Conservation (phyloP, 2,329 filamentous ascomycete genomes). For the Scytalidium sp. region DNA sequence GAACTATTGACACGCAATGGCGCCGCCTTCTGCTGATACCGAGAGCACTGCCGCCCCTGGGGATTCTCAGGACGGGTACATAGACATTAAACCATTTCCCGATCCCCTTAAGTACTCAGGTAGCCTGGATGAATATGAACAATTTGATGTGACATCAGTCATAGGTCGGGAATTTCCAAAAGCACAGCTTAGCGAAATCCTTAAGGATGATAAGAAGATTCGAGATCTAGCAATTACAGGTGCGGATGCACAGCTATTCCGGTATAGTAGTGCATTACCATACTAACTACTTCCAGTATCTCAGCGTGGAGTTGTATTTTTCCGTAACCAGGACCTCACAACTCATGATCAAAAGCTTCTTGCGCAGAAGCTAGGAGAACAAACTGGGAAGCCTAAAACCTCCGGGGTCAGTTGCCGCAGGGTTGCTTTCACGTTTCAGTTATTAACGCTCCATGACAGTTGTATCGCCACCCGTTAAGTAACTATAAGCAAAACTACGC, state of each 20-base stretch:
- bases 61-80: too few relatives aligned
- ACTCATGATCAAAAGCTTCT: slow-evolving; percentile 50
- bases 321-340: slow-evolving; percentile 47
- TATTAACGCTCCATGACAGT: slow-evolving; percentile 15
- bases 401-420: slow-evolving; percentile 26
- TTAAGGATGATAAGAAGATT: slow-evolving; percentile 28
- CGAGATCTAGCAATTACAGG: slow-evolving; percentile 29
- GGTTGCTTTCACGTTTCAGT: background rate
- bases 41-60: too few relatives aligned
- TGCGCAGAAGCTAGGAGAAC: slow-evolving; percentile 43
- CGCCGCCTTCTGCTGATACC: too few relatives aligned
- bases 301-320: slow-evolving; percentile 51
- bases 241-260: slow-evolving; percentile 4
- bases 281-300: slow-evolving; percentile 36
- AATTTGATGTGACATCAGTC: slow-evolving; percentile 32
- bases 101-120: slow-evolving; percentile 23
- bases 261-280: background rate
- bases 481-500: slow-evolving; percentile 41
- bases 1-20: too few relatives aligned
- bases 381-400: slow-evolving; percentile 42
- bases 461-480: slow-evolving; percentile 44
- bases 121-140: slow-evolving; percentile 22
- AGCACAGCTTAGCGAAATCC: slow-evolving; percentile 33
- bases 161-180: slow-evolving; percentile 39
- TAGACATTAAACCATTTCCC: too few relatives aligned